phyloP scores from a whole-genome alignment of 2,329 filamentous ascomycete genomes.

The Talaromyces atroroseus region DNA sequence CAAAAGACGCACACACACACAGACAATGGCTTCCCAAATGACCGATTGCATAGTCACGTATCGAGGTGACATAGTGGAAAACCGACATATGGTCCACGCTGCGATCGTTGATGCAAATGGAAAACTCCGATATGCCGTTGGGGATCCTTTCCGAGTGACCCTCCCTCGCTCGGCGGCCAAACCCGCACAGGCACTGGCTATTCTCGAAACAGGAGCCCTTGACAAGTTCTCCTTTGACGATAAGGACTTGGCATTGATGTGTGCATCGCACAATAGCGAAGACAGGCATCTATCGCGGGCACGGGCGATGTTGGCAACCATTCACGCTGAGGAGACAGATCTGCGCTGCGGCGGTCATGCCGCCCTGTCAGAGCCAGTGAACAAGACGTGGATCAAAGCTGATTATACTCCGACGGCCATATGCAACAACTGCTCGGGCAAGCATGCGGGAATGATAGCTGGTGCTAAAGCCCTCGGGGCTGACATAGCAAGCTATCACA shows the following conservation, averaged over 20 bases:
- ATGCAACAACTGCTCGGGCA: constrained; percentile 47
- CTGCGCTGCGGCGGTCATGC: constrained; percentile 43
- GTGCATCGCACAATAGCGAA: constrained; percentile 46
- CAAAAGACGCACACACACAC: not conserved
- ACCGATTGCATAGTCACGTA: constrained; percentile 33
- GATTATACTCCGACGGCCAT: constrained; percentile 36
- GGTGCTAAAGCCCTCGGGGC: constrained; percentile 36
- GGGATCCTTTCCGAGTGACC: constrained; percentile 39
- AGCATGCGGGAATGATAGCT: constrained; percentile 46
- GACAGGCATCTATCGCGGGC: constrained; percentile 37
- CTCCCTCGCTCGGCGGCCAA: constrained; percentile 45
- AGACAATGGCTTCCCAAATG: not conserved
- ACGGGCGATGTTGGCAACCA: constrained; percentile 34
- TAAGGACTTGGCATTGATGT: constrained; percentile 44
- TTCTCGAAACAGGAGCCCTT: constrained; percentile 39
- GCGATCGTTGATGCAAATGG: constrained; percentile 38
- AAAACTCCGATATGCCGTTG: constrained; percentile 35
- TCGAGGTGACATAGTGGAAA: constrained; percentile 38
- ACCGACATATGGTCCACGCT: constrained; percentile 41
- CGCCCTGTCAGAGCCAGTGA: constrained; percentile 30
- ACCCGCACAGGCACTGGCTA: constrained; percentile 41
- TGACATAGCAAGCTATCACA: constrained; percentile 31
- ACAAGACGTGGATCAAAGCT: constrained; percentile 35
- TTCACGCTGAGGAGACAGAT: constrained; percentile 27
- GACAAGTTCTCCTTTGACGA: constrained; percentile 35